Conservation (phyloP, 1,284 basidiomycete genomes). For the Apiotrichum mycotoxinovorans region DNA sequence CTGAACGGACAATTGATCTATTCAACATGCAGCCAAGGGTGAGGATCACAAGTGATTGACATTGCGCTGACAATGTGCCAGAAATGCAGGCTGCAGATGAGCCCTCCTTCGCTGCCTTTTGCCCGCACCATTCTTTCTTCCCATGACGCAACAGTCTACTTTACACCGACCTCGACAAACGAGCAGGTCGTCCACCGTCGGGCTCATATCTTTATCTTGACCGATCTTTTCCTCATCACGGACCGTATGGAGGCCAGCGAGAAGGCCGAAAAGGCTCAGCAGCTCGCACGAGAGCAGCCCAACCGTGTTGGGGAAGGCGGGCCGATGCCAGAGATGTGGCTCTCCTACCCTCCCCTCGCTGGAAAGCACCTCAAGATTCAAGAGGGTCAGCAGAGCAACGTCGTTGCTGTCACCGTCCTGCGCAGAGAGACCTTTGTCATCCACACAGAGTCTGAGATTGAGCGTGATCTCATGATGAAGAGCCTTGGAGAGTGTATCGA, state of each 20-base stretch:
- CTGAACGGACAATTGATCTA: slow-evolving; percentile 79
- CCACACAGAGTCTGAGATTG: slow-evolving; percentile 60
- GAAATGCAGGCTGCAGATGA: slow-evolving; percentile 88
- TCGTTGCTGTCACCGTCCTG: slow-evolving; percentile 77
- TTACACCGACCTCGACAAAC: slow-evolving; percentile 72
- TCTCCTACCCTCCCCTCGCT: slow-evolving; percentile 91
- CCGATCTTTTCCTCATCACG: slow-evolving; percentile 85
- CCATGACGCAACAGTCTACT: slow-evolving; percentile 68
- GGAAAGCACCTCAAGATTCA: slow-evolving; percentile 83
- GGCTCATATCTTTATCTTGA: slow-evolving; percentile 86
- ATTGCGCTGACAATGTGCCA: slow-evolving; percentile 44
- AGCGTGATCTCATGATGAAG: slow-evolving; percentile 65
- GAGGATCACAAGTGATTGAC: slow-evolving; percentile 23
- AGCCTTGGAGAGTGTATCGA: slow-evolving; percentile 81
- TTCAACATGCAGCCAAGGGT: slow-evolving; percentile 96
- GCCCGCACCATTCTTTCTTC: slow-evolving; percentile 74
- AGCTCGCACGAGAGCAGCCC: slow-evolving; percentile 43
- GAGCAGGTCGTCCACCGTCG: slow-evolving; percentile 66
- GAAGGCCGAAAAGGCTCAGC: slow-evolving; percentile 46
- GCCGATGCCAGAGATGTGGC: slow-evolving; percentile 76
- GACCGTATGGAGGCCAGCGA: slow-evolving; percentile 74
- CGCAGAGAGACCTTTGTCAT: slow-evolving; percentile 78
- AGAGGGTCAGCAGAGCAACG: slow-evolving; percentile 59
- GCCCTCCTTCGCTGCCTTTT: slow-evolving; percentile 73
- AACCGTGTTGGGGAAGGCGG: slow-evolving; percentile 50